phyloP scores from a whole-genome alignment of 352 stramenopile species.

The Phytopythium kandeliae region DNA sequence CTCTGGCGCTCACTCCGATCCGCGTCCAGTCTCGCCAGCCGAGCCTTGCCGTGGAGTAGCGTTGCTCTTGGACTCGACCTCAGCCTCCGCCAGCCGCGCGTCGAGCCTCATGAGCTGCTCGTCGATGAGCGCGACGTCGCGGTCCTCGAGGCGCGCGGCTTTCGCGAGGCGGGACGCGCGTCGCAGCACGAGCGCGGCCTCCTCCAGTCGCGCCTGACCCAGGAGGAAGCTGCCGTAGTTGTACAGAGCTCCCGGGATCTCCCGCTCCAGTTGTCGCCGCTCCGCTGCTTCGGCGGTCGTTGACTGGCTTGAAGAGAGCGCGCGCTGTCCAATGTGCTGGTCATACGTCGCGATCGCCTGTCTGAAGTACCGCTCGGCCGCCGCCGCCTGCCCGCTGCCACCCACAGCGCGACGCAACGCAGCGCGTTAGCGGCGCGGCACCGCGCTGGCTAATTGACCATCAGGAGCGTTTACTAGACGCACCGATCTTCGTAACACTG shows the following conservation, averaged over 20 bases:
- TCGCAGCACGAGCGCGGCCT: constrained; percentile 15
- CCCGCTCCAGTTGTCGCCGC: constrained; percentile 18
- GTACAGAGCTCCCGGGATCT: constrained; percentile 29
- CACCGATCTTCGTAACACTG: constrained; percentile 67
- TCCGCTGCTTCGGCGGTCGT: constrained; percentile 10
- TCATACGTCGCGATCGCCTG: constrained; percentile 24
- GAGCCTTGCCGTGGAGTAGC: too few species aligned
- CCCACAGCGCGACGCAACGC: too few species aligned
- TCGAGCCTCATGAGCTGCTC: constrained; percentile 15
- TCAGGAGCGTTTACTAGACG: too few species aligned
- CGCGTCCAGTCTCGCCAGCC: neutral
- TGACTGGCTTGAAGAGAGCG: constrained; percentile 11
- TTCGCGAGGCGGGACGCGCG: constrained; percentile 14
- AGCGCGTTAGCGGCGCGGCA: too few species aligned
- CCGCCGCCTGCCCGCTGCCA: constrained; percentile 7
- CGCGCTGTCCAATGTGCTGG: constrained; percentile 18
- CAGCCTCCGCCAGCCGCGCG: neutral
- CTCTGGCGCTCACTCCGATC: neutral
- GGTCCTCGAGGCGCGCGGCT: constrained; percentile 6
- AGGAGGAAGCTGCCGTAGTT: constrained; percentile 32
- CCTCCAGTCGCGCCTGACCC: constrained; percentile 16
- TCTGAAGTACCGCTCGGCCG: constrained; percentile 29
- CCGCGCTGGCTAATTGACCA: too few species aligned
- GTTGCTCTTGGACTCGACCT: too few species aligned
- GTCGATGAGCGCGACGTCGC: constrained; percentile 14